A percentile compares a stretch with the other conserved stretches of the same genome.
phyloP scores from a whole-genome alignment of 306 rosid species.

The Casuarina glauca region DNA sequence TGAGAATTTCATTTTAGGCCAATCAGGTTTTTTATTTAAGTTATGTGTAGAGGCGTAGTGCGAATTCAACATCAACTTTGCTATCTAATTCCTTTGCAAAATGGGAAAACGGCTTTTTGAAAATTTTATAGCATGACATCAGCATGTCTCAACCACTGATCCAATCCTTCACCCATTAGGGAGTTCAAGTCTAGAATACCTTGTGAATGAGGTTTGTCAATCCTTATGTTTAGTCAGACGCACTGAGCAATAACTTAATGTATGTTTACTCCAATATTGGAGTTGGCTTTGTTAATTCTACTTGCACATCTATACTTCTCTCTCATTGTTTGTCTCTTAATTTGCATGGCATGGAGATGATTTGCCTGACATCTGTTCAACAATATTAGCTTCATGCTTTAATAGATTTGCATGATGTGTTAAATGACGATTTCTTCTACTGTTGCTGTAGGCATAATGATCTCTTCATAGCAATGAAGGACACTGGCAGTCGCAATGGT shows the following conservation, averaged over 20 bases:
- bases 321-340: background rate
- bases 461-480: conserved; percentile 40
- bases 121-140: background rate
- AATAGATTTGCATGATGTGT: conserved; percentile 7
- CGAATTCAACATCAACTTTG: background rate
- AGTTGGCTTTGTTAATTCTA: background rate
- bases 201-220: background rate
- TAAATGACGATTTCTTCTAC: conserved; percentile 27
- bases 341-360: background rate
- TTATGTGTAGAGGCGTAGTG: background rate
- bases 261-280: background rate
- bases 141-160: background rate
- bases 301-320: background rate
- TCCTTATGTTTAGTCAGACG: too few relatives aligned
- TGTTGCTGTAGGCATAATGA: conserved; percentile 66
- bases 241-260: background rate
- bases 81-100: background rate
- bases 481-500: conserved; percentile 36
- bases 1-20: background rate
- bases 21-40: background rate
- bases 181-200: background rate
- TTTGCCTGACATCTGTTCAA: background rate
- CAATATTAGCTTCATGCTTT: background rate
- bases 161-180: background rate
- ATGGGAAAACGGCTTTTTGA: too few relatives aligned